Percentiles rank a stretch among this genome's conserved stretches.
Conservation (phyloP, 2,329 filamentous ascomycete genomes). For the Fusarium camptoceras region DNA sequence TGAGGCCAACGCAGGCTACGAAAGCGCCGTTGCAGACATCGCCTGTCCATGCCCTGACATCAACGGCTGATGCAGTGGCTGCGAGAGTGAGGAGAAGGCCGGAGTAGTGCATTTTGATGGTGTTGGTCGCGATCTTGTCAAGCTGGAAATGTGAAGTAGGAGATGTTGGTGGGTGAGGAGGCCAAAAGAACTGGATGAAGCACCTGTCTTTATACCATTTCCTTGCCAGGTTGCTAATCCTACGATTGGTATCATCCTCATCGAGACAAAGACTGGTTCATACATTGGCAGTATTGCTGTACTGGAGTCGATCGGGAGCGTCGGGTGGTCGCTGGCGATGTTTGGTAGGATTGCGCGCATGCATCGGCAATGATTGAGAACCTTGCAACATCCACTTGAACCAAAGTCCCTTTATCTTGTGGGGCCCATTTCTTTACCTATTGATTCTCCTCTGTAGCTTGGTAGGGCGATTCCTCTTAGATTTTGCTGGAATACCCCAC, state of each 20-base stretch:
- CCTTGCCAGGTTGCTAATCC: neutral
- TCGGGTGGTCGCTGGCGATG: neutral
- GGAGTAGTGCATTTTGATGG: neutral
- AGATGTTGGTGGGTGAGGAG: neutral
- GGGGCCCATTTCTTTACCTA: neutral
- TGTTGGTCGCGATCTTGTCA: neutral
- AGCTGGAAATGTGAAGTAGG: neutral
- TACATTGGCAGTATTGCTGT: neutral
- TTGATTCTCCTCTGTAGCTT: neutral
- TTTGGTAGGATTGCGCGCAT: neutral
- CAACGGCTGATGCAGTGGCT: neutral
- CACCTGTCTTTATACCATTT: neutral
- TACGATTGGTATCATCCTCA: neutral
- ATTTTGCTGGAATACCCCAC: accelerated
- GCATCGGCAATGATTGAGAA: neutral
- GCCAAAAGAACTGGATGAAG: neutral
- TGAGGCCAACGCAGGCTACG: neutral
- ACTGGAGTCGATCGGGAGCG: neutral
- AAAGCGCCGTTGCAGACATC: accelerated
- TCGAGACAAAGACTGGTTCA: neutral
- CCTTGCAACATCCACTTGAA: neutral
- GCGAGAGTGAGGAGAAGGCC: neutral
- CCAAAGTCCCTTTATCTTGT: neutral
- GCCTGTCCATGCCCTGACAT: neutral
- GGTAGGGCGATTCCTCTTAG: accelerated